Evolutionary conservation across 768 basidiomycete species (phyloP).

Genomic region (Pleurotus ostreatus): DNA sequence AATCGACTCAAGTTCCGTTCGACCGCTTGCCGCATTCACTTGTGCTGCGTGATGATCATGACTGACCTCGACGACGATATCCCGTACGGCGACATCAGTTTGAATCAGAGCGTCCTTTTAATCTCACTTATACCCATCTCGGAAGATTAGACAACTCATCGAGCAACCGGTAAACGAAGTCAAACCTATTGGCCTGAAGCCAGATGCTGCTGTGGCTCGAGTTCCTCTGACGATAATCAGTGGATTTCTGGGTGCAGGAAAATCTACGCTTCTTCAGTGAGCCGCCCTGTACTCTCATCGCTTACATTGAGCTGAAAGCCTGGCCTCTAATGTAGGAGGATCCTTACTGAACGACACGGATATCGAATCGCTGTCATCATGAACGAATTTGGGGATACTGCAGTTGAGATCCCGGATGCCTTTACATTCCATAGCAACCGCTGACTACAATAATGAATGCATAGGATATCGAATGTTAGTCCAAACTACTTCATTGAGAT

Average conservation of each 20-base stretch:
- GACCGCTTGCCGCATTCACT: too few species aligned
- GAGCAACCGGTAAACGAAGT: conserved; percentile 14
- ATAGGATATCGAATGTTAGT: conserved; percentile 88
- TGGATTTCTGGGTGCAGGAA: conserved; percentile 93
- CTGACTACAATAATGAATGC: neutral
- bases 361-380: conserved; percentile 97
- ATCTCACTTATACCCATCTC: neutral
- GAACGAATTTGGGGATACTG: conserved; percentile 97
- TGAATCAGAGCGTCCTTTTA: neutral
- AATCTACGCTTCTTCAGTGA: conserved; percentile 86
- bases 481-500: neutral
- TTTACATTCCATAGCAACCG: neutral
- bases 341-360: conserved; percentile 90
- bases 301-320: too few species aligned
- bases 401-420: conserved; percentile 42
- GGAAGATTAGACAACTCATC: conserved; percentile 21
- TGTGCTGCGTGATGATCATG: too few species aligned
- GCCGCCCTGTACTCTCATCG: conserved; percentile 14
- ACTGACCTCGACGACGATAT: conserved; percentile 1
- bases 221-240: conserved; percentile 94
- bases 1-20: too few species aligned
- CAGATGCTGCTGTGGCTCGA: conserved; percentile 12
- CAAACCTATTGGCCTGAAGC: neutral
- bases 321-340: conserved; percentile 46
- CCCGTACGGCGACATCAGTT: neutral